These are phyloP conservation scores for Herpetospermum pedunculosum DNA, from an alignment of 306 rosid species.

Conservation along the genomic window DNA sequence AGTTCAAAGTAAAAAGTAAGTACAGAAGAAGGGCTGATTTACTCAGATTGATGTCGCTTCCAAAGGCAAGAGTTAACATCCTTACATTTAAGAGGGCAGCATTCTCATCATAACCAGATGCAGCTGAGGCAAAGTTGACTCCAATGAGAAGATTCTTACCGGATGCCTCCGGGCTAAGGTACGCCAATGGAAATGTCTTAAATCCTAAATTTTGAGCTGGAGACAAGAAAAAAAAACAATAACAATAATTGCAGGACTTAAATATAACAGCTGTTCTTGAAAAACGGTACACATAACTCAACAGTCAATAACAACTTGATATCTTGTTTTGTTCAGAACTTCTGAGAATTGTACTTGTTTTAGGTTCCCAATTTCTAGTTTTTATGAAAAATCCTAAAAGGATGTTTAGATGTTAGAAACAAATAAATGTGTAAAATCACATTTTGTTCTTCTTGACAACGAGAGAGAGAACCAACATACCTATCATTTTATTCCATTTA, in stretches of 20 bases:
- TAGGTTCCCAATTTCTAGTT: background rate
- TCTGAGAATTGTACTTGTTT: background rate
- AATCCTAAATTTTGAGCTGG: conserved; percentile 83
- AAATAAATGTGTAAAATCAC: background rate
- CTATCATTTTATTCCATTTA: background rate
- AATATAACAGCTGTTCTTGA: background rate
- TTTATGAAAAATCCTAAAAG: background rate
- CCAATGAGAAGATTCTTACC: conserved; percentile 88
- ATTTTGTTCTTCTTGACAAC: background rate
- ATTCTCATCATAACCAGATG: conserved; percentile 82
- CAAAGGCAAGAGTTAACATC: background rate
- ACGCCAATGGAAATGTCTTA: conserved; percentile 56
- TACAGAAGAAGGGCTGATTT: background rate
- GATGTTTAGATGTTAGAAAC: background rate
- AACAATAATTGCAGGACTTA: background rate
- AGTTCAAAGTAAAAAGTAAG: conserved; percentile 1
- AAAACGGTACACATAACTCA: background rate
- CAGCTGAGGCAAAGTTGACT: conserved; percentile 96
- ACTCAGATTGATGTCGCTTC: background rate
- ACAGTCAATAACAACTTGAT: background rate
- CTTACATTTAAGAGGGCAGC: conserved; percentile 64
- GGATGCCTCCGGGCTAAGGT: conserved; percentile 90
- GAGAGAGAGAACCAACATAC: background rate
- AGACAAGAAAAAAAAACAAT: background rate
- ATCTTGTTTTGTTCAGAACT: background rate